A percentile compares a stretch with the other conserved stretches of the same genome.
Conservation (phyloP, 2,329 filamentous ascomycete species). For the Acarospora socialis region DNA sequence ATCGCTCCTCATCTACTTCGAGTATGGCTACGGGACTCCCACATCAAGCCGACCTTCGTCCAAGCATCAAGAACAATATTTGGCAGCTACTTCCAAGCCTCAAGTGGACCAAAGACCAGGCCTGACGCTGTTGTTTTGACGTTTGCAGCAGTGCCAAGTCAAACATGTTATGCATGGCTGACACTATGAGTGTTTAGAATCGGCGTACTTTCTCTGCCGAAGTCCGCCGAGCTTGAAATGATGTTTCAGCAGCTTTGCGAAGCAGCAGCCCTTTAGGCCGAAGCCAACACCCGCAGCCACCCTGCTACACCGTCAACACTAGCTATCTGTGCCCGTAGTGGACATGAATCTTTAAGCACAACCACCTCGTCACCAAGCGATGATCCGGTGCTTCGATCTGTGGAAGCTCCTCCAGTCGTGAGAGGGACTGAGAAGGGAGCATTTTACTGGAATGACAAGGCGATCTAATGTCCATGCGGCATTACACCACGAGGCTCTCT, state of each 20-base stretch:
- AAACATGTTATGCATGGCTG: not conserved
- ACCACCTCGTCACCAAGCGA: not conserved
- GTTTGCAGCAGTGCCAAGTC: not conserved
- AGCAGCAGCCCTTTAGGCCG: not conserved
- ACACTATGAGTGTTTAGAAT: not conserved
- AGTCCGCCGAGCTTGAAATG: not conserved
- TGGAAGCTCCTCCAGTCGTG: too few species aligned
- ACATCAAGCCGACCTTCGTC: not conserved
- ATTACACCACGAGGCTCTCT: not conserved
- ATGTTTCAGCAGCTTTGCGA: constrained; percentile 1
- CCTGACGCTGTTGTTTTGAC: not conserved
- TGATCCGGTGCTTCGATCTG: not conserved
- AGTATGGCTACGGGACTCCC: not conserved
- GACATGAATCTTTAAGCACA: not conserved
- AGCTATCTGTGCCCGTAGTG: too few species aligned
- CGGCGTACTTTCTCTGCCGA: not conserved
- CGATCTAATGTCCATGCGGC: not conserved
- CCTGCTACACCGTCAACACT: too few species aligned
- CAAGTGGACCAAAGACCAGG: not conserved
- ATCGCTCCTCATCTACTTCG: not conserved
- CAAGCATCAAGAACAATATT: not conserved
- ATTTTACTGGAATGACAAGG: not conserved
- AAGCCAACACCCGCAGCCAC: not conserved
- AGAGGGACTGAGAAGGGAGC: not conserved
- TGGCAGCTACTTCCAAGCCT: not conserved